phyloP scores from a whole-genome alignment of 257 asterid species.

The Coffea eugenioides region DNA sequence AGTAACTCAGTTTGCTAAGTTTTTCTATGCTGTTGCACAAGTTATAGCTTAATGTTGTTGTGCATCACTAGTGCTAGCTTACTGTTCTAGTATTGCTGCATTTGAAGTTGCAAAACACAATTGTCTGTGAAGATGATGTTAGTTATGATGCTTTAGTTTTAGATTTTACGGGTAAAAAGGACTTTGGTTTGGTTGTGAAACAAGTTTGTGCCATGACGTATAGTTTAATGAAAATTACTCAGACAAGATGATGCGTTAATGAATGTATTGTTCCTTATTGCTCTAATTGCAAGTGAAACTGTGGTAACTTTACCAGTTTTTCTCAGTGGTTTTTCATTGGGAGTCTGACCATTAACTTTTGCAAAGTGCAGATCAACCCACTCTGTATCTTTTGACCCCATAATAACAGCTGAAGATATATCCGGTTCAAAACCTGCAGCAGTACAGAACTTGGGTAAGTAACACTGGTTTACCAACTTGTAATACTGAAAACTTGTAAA shows the following conservation, averaged over 20 bases:
- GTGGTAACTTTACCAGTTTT: background rate
- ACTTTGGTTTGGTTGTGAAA: background rate
- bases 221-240: background rate
- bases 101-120: too few relatives aligned
- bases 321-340: background rate
- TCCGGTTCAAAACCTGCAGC: slow-evolving; percentile 89
- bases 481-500: background rate
- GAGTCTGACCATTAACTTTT: background rate
- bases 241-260: background rate
- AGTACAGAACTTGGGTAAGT: slow-evolving; percentile 80
- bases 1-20: background rate
- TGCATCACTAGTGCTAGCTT: background rate
- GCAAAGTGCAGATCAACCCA: slow-evolving; percentile 47
- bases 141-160: background rate
- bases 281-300: background rate
- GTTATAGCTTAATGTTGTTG: too few relatives aligned
- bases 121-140: background rate
- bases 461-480: slow-evolving; percentile 7
- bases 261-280: background rate
- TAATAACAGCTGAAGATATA: slow-evolving; percentile 61
- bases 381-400: slow-evolving; percentile 68
- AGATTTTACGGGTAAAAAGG: background rate
- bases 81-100: background rate
- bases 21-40: background rate
- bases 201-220: background rate